phyloP scores from a whole-genome alignment of 148 eudicot genomes.

The Spergularia marina region DNA sequence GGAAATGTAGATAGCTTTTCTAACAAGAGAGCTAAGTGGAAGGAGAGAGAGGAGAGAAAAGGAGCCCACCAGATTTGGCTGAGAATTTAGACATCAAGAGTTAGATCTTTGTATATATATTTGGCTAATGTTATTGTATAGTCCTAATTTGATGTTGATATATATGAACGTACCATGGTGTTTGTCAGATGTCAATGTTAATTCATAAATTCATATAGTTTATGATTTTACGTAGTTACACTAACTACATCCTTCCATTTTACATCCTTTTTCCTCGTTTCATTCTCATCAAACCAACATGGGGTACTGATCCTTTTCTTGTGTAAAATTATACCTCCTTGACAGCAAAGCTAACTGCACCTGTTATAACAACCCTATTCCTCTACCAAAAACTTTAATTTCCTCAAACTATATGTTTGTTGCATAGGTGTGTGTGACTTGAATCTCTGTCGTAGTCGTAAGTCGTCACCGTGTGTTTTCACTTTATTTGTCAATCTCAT shows the following conservation, averaged over 20 bases:
- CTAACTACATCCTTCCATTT: slow-evolving; percentile 17
- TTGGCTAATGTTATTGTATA: slow-evolving; percentile 10
- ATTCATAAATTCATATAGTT: slow-evolving; percentile 2
- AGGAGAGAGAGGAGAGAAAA: background rate
- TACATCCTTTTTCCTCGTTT: slow-evolving; percentile 22
- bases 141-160: slow-evolving; percentile 25
- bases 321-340: slow-evolving; percentile 45
- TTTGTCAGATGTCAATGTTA: slow-evolving; percentile 25
- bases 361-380: slow-evolving; percentile 40
- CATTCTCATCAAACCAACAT: slow-evolving; percentile 50
- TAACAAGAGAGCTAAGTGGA: slow-evolving; percentile 32
- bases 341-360: slow-evolving; percentile 44
- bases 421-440: background rate
- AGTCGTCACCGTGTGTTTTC: background rate
- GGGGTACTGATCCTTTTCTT: slow-evolving; percentile 36
- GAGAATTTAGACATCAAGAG: slow-evolving; percentile 30
- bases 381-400: slow-evolving; percentile 18
- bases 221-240: slow-evolving; percentile 14
- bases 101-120: slow-evolving; percentile 14
- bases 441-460: background rate
- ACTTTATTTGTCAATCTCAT: slow-evolving; percentile 12
- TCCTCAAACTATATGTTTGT: slow-evolving; percentile 12
- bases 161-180: slow-evolving; percentile 16
- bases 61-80: slow-evolving; percentile 26
- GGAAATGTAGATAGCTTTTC: slow-evolving; percentile 30